phyloP scores from a whole-genome alignment of 352 stramenopile genomes.

The Phytophthora sojae region DNA sequence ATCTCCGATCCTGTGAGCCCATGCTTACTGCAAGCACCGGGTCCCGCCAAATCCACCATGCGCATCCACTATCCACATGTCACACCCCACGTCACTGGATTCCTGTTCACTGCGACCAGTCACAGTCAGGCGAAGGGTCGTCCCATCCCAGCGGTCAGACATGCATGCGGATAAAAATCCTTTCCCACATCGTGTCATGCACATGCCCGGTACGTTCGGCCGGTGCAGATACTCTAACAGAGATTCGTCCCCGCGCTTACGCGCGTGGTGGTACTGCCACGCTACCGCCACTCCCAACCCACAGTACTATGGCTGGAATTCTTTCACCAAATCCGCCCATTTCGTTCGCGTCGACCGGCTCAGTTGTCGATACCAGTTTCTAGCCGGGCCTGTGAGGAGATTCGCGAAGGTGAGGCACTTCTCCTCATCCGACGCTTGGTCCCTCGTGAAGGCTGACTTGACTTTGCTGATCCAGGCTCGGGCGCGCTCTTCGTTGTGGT shows the following conservation, averaged over 20 bases:
- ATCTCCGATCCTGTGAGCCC: too few relatives aligned
- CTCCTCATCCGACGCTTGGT: too few relatives aligned
- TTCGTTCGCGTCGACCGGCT: not conserved
- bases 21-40: too few relatives aligned
- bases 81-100: too few relatives aligned
- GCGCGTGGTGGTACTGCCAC: constrained; percentile 12
- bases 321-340: not conserved
- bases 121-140: too few relatives aligned
- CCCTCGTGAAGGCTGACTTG: not conserved
- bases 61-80: too few relatives aligned
- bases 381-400: constrained; percentile 1
- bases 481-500: constrained; percentile 3
- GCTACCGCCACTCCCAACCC: not conserved
- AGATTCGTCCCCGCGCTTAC: constrained; percentile 2
- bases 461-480: constrained; percentile 5
- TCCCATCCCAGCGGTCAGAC: too few relatives aligned
- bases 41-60: too few relatives aligned
- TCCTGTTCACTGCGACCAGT: too few relatives aligned
- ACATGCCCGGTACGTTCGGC: constrained; percentile 1
- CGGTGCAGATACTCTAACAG: constrained; percentile 11
- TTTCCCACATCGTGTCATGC: too few relatives aligned
- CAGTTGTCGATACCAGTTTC: constrained; percentile 8
- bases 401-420: too few relatives aligned
- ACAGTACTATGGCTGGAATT: constrained; percentile 13
- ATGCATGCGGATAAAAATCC: too few relatives aligned